Evolutionary conservation across 1,284 basidiomycete species (phyloP).

Genomic region (Marasmius fiardii): DNA sequence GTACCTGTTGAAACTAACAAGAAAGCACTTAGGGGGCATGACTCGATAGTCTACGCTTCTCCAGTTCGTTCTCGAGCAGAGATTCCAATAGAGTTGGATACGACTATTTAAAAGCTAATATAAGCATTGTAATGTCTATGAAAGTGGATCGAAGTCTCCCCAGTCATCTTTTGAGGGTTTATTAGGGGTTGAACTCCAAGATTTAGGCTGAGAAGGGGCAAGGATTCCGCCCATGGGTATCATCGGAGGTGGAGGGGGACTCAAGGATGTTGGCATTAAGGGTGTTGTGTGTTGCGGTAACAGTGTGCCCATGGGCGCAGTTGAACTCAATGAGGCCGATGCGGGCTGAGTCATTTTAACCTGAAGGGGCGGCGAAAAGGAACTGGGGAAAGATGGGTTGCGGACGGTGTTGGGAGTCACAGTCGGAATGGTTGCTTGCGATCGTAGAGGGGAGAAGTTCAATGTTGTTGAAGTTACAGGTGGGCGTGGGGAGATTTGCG

Average conservation of each 20-base stretch:
- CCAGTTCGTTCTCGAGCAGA: slow-evolving; percentile 44
- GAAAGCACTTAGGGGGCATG: slow-evolving; percentile 22
- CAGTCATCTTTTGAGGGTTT: slow-evolving; percentile 62
- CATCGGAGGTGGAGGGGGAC: slow-evolving; percentile 32
- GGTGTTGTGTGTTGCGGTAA: not conserved
- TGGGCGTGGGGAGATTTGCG: not conserved
- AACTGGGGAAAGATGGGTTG: not conserved
- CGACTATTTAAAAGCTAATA: slow-evolving; percentile 14
- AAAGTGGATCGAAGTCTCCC: slow-evolving; percentile 78
- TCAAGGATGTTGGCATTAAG: slow-evolving; percentile 22
- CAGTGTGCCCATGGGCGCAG: not conserved
- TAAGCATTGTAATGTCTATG: slow-evolving; percentile 26
- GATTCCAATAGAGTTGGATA: slow-evolving; percentile 45
- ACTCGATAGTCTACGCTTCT: slow-evolving; percentile 56
- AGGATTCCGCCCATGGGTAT: slow-evolving; percentile 46
- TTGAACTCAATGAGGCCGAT: not conserved
- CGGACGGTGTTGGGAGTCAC: no score
- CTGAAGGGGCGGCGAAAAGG: not conserved
- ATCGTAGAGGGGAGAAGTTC: no score
- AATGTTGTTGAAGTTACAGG: no score
- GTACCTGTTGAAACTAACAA: slow-evolving; percentile 32
- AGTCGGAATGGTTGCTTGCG: no score
- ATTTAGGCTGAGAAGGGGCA: slow-evolving; percentile 52
- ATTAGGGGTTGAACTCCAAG: slow-evolving; percentile 40
- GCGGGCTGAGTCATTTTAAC: not conserved